These are phyloP conservation scores for Postia placenta DNA, from an alignment of 768 basidiomycete genomes.

Conservation along the genomic window DNA sequence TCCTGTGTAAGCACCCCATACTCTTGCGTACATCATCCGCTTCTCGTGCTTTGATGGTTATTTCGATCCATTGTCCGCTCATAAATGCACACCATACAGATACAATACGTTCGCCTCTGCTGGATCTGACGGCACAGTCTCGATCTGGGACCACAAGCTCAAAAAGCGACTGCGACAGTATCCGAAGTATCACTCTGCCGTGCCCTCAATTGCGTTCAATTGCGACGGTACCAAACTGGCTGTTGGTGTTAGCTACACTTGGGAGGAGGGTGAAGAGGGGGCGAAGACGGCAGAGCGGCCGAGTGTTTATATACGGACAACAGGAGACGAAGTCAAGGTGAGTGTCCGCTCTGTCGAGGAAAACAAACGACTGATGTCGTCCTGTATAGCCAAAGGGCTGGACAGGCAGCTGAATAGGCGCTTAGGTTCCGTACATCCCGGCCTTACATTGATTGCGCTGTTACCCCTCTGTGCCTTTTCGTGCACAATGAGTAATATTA, in stretches of 20 bases:
- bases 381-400: conserved; percentile 23
- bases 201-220: conserved; percentile 80
- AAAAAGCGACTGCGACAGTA: conserved; percentile 94
- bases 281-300: conserved; percentile 59
- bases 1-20: conserved; percentile 51
- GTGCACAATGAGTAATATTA: too few species aligned
- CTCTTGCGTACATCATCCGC: background rate
- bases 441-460: too few species aligned
- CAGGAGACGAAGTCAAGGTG: conserved; percentile 79
- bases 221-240: conserved; percentile 79
- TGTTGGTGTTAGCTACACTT: conserved; percentile 82
- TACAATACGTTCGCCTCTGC: conserved; percentile 94
- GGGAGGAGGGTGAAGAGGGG: conserved; percentile 82
- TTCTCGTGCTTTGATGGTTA: background rate
- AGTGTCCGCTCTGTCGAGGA: background rate
- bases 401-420: conserved; percentile 22
- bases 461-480: too few species aligned
- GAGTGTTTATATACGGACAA: conserved; percentile 50
- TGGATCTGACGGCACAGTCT: conserved; percentile 90
- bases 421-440: too few species aligned
- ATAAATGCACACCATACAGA: conserved; percentile 35
- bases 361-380: background rate
- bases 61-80: too few species aligned
- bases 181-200: conserved; percentile 66
- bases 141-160: conserved; percentile 95